Evolutionary conservation across 148 eudicot genomes (phyloP), one percentile per base, ranked within the genome.

Genomic region (Oxyria digyna): DNA sequence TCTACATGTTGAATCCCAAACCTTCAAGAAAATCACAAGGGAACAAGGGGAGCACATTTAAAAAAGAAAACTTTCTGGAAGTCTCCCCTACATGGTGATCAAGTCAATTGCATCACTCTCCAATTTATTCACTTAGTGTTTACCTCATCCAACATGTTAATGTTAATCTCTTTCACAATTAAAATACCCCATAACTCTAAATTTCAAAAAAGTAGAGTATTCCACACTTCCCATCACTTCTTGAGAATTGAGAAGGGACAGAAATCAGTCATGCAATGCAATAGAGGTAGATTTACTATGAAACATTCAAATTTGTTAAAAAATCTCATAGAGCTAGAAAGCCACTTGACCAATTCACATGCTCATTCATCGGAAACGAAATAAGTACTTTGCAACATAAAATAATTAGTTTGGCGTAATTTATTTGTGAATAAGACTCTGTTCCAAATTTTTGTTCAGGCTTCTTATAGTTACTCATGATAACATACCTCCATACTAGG

Each of bases 401-500:
- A 31, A 59, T 29, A 38, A 7, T 15, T 14, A 29, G 37, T 29
- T 57, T 57, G 65, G 35, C 65, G 6, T 27, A 52, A 21, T 21
- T 31, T 26, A 59, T 29, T 31, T 31, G 18, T 27, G 18, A 31
- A 55, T 5, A 55, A 17, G 5, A 55, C 15, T 35, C 31, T 17
- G 21, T 29, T 29, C 65, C 38, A 6, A 5, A 29, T 14, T 29
- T 13, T 31, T 14, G 38, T 3, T 13, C 13, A 24, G 38, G 23
- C 45, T 38, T 21, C 26, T 42, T 14, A 37, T 11, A 67, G 65
- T 37, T 66, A 42, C n/a, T n/a, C n/a, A n/a, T 20, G 26, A 15
- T 24, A 27, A 4, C 21, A 15, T 85, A 94, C 99, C 97, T 94
- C 99, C 32, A 83, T 75, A 79, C 74, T 73, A 71, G 96, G 87